Evolutionary conservation across 768 basidiomycete genomes (phyloP), one percentile per base, ranked within the genome.

Genomic region (Tylopilus vinaceipallidus): DNA sequence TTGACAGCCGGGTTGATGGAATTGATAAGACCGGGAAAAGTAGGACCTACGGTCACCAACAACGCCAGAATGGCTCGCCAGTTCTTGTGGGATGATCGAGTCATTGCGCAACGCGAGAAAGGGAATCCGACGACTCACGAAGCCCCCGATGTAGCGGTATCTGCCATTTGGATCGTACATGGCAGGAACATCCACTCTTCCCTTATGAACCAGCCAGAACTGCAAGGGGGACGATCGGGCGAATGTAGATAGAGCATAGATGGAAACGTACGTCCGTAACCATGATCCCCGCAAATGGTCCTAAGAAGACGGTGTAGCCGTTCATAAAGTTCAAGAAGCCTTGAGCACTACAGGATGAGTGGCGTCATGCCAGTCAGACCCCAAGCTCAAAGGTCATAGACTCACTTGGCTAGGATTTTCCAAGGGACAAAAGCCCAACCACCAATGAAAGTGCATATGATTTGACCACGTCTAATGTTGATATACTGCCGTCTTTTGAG

Each of bases 351-450:
- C n/a, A n/a, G n/a, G n/a, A n/a, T n/a, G n/a, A n/a, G n/a, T n/a
- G n/a, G n/a, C n/a, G n/a, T n/a, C n/a, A n/a, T n/a, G n/a, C n/a
- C n/a, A n/a, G n/a, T n/a, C n/a, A n/a, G n/a, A n/a, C n/a, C n/a
- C n/a, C n/a, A n/a, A n/a, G n/a, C n/a, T 20, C 26, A 16, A 35
- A 13, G 14, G 2, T 4, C 6, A 19, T 17, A n/a, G 27, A 45
- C 62, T 41, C 42, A 66, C 66, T 71, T 75, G 4, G 75, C 74
- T 29, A 94, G 71, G 45, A 94, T 91, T 63, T 90, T 80, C 92
- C 90, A 94, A 8, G 91, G 90, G 52, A 80, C 82, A 12, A 91
- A 72, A 0, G 77, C 82, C 92, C 92, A 95, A 2, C 89, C 88
- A 3, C 91, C 65, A 14, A 66, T 49, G 17, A 65, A 11, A 16